Base-by-base conservation (phyloP, 78 protist genomes). In the Thecamonas trahens region DNA sequence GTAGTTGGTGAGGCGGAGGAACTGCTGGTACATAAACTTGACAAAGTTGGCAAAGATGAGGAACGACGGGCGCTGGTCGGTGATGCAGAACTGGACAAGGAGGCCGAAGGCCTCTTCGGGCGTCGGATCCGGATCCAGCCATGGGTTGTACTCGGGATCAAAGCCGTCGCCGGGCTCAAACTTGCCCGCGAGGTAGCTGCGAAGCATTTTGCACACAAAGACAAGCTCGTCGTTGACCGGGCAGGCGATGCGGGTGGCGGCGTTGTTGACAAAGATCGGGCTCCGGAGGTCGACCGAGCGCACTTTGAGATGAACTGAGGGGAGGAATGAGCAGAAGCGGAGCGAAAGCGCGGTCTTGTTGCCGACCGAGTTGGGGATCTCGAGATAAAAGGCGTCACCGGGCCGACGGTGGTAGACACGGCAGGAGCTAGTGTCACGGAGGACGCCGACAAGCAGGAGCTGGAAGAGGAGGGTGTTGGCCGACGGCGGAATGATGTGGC, bases 391-490 rank as follows among this genome's bases (percentile, higher is more conserved):
- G 35, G 44, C 61, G 35, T 57, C 61, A 32, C 6, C 20, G 20
- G 32, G 44, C 20, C 9, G 6, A 11, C 61, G 61, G 61, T 14
- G 11, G 35, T 14, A 57, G 35, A 57, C 11, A 22, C 29, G 29
- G 22, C 55, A 20, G 20, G 55, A 24, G 32, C 32, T 29, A 6
- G 7, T 6, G 35, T 57, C 61, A 9, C 35, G 7, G 35, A 57
- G 26, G 35, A 32, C 35, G 61, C 61, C 61, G 35, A 57, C 61
- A 11, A 57, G 20, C 6, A 57, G 61, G 35, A 57, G 61, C 61
- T 57, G 61, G 61, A 57, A 57, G 44, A 57, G 61, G 20, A 57
- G 35, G 32, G 61, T 9, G 61, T 57, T 57, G n/a, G 47, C 6
- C 22, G 47, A 13, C 47, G 47, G 22, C 11, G 6, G 47, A 11